These are phyloP conservation scores for Picea abies DNA, from an alignment of 83 land plant species.

Conservation along the genomic window DNA sequence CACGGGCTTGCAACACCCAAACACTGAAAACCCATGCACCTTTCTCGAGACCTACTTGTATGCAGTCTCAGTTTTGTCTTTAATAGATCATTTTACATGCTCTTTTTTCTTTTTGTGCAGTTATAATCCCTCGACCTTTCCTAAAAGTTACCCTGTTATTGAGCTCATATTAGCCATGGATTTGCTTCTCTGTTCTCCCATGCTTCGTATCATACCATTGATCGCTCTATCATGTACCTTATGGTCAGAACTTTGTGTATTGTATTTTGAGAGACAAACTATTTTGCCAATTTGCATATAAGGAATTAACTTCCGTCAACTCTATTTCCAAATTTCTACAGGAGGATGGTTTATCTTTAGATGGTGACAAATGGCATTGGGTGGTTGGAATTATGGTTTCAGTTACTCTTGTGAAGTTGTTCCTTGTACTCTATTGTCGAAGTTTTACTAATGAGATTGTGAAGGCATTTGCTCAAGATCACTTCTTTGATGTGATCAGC, in stretches of 20 bases:
- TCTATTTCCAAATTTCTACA: constrained; percentile 26
- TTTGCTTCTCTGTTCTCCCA: not conserved
- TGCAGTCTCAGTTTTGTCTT: no score
- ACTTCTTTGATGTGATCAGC: constrained; percentile 74
- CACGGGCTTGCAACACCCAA: no score
- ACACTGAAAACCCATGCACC: no score
- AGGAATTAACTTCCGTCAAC: not conserved
- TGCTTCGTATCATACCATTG: not conserved
- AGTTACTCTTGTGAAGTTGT: constrained; percentile 80
- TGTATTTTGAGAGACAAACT: not conserved
- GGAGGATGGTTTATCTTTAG: constrained; percentile 62
- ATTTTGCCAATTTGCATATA: not conserved
- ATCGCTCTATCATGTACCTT: not conserved
- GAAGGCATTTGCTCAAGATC: constrained; percentile 80
- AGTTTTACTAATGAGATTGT: constrained; percentile 90
- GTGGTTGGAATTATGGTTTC: constrained; percentile 82
- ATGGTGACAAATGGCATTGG: constrained; percentile 63
- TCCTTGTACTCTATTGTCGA: constrained; percentile 76
- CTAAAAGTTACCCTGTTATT: not conserved
- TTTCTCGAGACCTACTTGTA: no score
- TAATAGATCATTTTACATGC: no score
- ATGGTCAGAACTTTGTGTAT: not conserved
- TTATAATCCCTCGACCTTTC: no score
- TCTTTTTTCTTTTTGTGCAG: no score
- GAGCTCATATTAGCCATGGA: constrained; percentile 6